A percentile compares a stretch with the other conserved stretches of the same genome.
Evolutionary conservation across 805 yeast genomes (phyloP).

Genomic region (Ogataea nakhonphanomensis): DNA sequence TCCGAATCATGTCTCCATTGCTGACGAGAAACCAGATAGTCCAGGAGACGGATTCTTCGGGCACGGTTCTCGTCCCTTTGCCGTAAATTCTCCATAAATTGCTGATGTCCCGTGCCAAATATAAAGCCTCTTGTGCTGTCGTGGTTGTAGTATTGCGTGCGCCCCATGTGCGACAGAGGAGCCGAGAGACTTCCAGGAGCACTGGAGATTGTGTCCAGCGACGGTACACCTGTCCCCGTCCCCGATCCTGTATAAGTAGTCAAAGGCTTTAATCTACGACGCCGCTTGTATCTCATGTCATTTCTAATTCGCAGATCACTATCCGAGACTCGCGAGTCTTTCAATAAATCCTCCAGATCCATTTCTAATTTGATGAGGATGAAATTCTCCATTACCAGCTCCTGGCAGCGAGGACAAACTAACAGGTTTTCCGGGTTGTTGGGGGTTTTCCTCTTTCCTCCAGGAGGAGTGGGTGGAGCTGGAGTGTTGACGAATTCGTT

Average conservation of each 20-base stretch:
- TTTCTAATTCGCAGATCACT: conserved; percentile 22
- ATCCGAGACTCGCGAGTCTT: conserved; percentile 12
- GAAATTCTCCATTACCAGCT: conserved; percentile 28
- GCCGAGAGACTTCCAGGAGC: neutral
- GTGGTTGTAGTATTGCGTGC: conserved; percentile 15
- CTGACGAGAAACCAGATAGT: conserved; percentile 22
- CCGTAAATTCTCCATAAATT: conserved; percentile 16
- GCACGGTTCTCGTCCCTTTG: conserved; percentile 18
- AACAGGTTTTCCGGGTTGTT: conserved; percentile 33
- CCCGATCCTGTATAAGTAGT: conserved; percentile 8
- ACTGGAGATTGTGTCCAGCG: conserved; percentile 4
- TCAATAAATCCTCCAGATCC: conserved; percentile 28
- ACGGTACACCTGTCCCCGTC: conserved; percentile 1
- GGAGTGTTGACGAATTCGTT: conserved; percentile 32
- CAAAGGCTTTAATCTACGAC: conserved; percentile 24
- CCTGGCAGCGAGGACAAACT: conserved; percentile 30
- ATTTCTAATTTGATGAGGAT: conserved; percentile 29
- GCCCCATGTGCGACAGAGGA: conserved; percentile 1
- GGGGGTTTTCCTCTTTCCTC: conserved; percentile 20
- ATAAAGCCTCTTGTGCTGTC: conserved; percentile 20
- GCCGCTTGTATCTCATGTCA: conserved; percentile 31
- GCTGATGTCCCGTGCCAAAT: conserved; percentile 17
- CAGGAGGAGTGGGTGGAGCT: conserved; percentile 35
- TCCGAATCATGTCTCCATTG: conserved; percentile 18
- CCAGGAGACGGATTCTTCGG: conserved; percentile 19